Percentiles rank a stretch among this genome's conserved stretches.
These are phyloP conservation scores for Daldinia decipiens DNA, from an alignment of 495 filamentous ascomycete species.

Conservation along the genomic window DNA sequence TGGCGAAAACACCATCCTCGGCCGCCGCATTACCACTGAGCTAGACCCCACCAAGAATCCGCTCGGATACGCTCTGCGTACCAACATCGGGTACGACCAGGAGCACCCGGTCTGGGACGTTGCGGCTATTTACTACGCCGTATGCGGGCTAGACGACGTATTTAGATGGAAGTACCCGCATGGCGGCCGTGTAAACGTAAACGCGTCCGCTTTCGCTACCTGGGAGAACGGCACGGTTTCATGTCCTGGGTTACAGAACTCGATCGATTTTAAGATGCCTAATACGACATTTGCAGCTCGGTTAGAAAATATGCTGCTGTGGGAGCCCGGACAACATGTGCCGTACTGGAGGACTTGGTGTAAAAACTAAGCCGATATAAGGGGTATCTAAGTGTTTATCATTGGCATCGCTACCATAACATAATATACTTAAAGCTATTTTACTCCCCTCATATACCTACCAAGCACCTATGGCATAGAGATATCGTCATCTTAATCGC, in stretches of 20 bases:
- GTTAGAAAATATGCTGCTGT: conserved; percentile 44
- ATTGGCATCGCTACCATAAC: background rate
- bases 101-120: conserved; percentile 73
- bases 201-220: conserved; percentile 39
- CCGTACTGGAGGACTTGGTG: conserved; percentile 29
- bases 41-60: conserved; percentile 43
- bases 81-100: conserved; percentile 72
- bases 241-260: conserved; percentile 40
- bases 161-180: conserved; percentile 45
- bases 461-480: too few relatives aligned
- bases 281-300: conserved; percentile 43
- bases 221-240: conserved; percentile 36
- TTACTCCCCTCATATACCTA: background rate
- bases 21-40: conserved; percentile 42
- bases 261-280: conserved; percentile 39
- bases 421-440: background rate
- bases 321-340: conserved; percentile 38
- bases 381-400: background rate
- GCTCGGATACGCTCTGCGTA: conserved; percentile 34
- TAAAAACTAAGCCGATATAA: conserved; percentile 9
- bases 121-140: conserved; percentile 61
- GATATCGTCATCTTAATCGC: too few relatives aligned
- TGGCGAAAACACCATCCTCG: conserved; percentile 41
- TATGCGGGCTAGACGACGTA: conserved; percentile 46
- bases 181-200: conserved; percentile 36